These are phyloP conservation scores for Penicillium hordei DNA, from an alignment of 2,329 filamentous ascomycete species.

Conservation along the genomic window DNA sequence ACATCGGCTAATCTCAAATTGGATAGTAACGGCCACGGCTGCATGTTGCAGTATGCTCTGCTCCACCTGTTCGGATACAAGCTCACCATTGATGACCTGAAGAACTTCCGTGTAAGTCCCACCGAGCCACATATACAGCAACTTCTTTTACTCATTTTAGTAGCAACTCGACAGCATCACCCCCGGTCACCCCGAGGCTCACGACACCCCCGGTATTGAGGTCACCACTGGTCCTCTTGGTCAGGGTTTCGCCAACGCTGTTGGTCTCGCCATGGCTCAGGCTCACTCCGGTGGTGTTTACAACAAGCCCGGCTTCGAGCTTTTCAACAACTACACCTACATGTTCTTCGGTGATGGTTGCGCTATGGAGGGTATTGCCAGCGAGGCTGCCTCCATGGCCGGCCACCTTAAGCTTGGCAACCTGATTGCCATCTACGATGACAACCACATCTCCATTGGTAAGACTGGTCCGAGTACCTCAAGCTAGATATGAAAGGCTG, in stretches of 20 bases:
- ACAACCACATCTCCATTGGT: slow-evolving; percentile 93
- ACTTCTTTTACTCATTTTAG: slow-evolving; percentile 16
- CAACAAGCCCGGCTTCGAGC: slow-evolving; percentile 92
- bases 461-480: slow-evolving; percentile 28
- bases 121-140: neutral
- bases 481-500: neutral
- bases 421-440: slow-evolving; percentile 94
- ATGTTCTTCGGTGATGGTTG: slow-evolving; percentile 96
- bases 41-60: slow-evolving; percentile 98
- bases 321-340: slow-evolving; percentile 97
- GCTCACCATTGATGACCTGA: slow-evolving; percentile 84
- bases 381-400: slow-evolving; percentile 86
- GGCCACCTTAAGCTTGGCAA: slow-evolving; percentile 98
- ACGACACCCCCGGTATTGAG: slow-evolving; percentile 95
- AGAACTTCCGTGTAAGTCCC: slow-evolving; percentile 84
- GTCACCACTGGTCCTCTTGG: slow-evolving; percentile 97
- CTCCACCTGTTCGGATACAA: slow-evolving; percentile 95
- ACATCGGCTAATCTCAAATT: neutral
- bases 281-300: slow-evolving; percentile 85
- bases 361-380: slow-evolving; percentile 96
- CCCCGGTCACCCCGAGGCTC: slow-evolving; percentile 92
- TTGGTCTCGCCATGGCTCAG: slow-evolving; percentile 96
- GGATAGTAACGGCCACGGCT: slow-evolving; percentile 89
- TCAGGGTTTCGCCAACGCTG: slow-evolving; percentile 95
- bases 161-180: slow-evolving; percentile 75